These are phyloP conservation scores for Lactuca sativa DNA, from an alignment of 129 eudicot species.

Conservation along the genomic window DNA sequence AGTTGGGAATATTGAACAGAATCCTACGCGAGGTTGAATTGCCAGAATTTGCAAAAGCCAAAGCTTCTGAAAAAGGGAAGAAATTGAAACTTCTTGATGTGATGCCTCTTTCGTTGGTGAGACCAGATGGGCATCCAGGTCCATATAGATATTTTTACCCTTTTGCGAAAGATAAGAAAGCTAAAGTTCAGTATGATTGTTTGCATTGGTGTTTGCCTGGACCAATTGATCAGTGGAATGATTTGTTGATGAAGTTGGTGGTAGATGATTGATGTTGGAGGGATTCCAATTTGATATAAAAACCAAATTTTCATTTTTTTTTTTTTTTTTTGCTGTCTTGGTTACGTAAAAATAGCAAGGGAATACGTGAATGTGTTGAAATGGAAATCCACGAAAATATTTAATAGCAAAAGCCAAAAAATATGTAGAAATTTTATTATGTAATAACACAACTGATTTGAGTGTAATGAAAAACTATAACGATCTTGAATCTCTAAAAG, in stretches of 20 bases:
- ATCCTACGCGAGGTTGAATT: conserved; percentile 62
- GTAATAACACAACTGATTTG: too few species aligned
- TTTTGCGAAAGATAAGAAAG: conserved; percentile 52
- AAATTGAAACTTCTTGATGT: conserved; percentile 79
- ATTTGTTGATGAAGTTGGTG: conserved; percentile 74
- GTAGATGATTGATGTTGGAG: conserved; percentile 45
- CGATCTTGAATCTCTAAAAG: too few species aligned
- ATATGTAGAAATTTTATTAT: too few species aligned
- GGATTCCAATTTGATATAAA: too few species aligned
- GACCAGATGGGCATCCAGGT: conserved; percentile 99
- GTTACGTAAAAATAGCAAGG: too few species aligned
- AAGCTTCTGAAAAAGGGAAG: conserved; percentile 53
- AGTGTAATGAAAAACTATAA: too few species aligned
- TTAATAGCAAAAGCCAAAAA: too few species aligned
- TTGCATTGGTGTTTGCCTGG: conserved; percentile 99
- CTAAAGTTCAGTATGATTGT: conserved; percentile 67
- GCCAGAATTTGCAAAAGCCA: conserved; percentile 61
- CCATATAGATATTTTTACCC: conserved; percentile 78
- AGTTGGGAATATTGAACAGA: conserved; percentile 38
- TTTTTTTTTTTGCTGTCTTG: too few species aligned
- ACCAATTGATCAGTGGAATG: conserved; percentile 95
- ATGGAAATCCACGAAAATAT: too few species aligned
- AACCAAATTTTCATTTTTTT: too few species aligned
- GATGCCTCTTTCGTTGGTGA: conserved; percentile 66
- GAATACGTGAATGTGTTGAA: too few species aligned